A percentile compares a stretch with the other conserved stretches of the same genome.
phyloP scores from a whole-genome alignment of 352 stramenopile genomes.

The Globisporangium polare region DNA sequence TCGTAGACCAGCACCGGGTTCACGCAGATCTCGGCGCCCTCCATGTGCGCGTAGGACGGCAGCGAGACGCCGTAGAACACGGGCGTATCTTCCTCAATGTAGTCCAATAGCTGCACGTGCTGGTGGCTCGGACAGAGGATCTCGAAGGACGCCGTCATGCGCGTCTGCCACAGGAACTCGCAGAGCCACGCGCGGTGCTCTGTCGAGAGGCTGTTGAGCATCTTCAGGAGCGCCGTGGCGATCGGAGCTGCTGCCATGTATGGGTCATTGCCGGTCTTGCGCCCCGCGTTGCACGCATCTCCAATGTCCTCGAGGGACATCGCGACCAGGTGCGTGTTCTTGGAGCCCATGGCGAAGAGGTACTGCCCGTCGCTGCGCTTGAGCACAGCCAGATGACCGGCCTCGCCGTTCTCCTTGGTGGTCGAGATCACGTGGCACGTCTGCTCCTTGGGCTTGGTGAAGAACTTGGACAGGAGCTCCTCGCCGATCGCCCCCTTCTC shows the following conservation, averaged over 20 bases:
- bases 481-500: constrained; percentile 19
- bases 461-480: constrained; percentile 67
- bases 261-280: constrained; percentile 26
- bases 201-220: constrained; percentile 30
- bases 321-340: constrained; percentile 76
- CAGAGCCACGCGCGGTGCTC: constrained; percentile 45
- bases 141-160: constrained; percentile 74
- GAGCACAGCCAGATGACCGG: constrained; percentile 65
- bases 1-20: constrained; percentile 73
- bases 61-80: constrained; percentile 80
- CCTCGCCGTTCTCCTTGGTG: constrained; percentile 79
- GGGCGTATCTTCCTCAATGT: constrained; percentile 59
- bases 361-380: constrained; percentile 62
- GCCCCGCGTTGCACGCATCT: constrained; percentile 18
- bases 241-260: constrained; percentile 54
- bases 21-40: constrained; percentile 63
- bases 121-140: constrained; percentile 68
- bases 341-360: constrained; percentile 72
- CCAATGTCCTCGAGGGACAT: constrained; percentile 48
- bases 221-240: constrained; percentile 39
- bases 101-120: constrained; percentile 74
- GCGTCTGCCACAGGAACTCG: constrained; percentile 76
- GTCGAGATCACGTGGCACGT: constrained; percentile 61
- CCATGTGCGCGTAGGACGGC: constrained; percentile 29
- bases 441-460: constrained; percentile 51